Base-by-base conservation (phyloP, 345 rosid genomes). In the Populus tremula region DNA sequence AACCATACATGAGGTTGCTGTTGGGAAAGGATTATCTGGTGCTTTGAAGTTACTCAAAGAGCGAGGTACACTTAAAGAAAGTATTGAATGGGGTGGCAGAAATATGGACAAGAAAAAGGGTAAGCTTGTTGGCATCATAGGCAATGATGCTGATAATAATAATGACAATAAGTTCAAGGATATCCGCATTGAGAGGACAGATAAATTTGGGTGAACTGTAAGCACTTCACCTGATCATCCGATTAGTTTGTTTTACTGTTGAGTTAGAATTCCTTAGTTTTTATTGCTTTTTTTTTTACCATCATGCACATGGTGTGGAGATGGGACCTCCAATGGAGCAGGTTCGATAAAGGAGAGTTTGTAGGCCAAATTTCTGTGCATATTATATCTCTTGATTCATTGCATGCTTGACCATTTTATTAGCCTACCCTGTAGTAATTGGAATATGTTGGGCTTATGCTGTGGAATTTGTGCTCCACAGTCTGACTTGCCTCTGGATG, bases 61-160 rank as follows among this genome's bases (percentile, higher is more conserved):
- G 10, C 89, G 97, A 82, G 99, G 99, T 80, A 85, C 94, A 20
- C 94, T 96, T 49, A 96, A 94, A 75, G 99, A 94, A 87, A 87
- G 86, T 69, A 81, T 90, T 56, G 97, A 96, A 16, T 92, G 98
- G 98, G 99, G 97, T 84, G 99, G 98, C 77, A 87, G 99, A 77
- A 96, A 94, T 87, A 96, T 94, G 98, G 99, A 96, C 90, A 96
- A 92, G 88, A 96, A 93, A 83, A 96, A 91, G 87, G 92, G 98
- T 87, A 96, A 96, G 88, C 97, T 96, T 76, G 89, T 92, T 73
- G 98, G 98, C 75, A 86, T 96, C 10, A 78, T 85, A 53, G 95
- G 86, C 54, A 85, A 84, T 71, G 83, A 79, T 56, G 89, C 36
- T 20, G 82, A 3, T 63, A 31, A 33, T 23, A 5, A 63, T 25